These are phyloP conservation scores for Friedmanniomyces endolithicus DNA, from an alignment of 495 filamentous ascomycete genomes.

Conservation along the genomic window DNA sequence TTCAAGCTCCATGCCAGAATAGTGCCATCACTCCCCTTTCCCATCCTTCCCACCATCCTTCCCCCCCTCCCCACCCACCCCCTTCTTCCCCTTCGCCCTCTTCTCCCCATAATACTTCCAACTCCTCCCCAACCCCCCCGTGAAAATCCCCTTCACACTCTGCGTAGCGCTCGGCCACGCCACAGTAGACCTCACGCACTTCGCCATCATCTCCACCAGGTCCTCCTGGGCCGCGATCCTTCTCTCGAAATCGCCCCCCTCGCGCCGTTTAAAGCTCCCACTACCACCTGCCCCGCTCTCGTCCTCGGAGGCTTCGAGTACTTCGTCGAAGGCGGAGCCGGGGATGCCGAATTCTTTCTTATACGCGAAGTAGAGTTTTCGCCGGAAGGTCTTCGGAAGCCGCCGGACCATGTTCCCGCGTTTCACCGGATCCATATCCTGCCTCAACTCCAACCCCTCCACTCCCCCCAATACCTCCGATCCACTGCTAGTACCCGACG, in stretches of 20 bases:
- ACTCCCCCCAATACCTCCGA: constrained; percentile 39
- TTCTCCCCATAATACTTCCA: constrained; percentile 77
- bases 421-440: constrained; percentile 84
- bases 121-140: constrained; percentile 54
- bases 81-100: constrained; percentile 55
- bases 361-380: constrained; percentile 85
- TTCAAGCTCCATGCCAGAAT: too few relatives aligned
- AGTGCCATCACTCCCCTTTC: background rate
- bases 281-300: constrained; percentile 36
- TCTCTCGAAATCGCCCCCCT: constrained; percentile 73
- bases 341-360: constrained; percentile 83
- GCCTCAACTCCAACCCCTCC: constrained; percentile 48
- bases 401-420: constrained; percentile 93
- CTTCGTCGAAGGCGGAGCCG: constrained; percentile 65
- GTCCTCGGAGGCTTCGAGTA: constrained; percentile 63
- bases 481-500: constrained; percentile 48
- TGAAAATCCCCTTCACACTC: constrained; percentile 67
- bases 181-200: constrained; percentile 72
- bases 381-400: constrained; percentile 73
- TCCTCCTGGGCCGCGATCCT: constrained; percentile 64
- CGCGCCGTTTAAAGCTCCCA: constrained; percentile 36
- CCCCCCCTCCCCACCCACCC: background rate
- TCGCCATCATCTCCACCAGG: constrained; percentile 52
- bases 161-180: constrained; percentile 81
- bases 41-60: background rate